Percentiles rank a stretch among this genome's conserved stretches.
phyloP scores from a whole-genome alignment of 306 rosid species.

The Carpinus viminea region DNA sequence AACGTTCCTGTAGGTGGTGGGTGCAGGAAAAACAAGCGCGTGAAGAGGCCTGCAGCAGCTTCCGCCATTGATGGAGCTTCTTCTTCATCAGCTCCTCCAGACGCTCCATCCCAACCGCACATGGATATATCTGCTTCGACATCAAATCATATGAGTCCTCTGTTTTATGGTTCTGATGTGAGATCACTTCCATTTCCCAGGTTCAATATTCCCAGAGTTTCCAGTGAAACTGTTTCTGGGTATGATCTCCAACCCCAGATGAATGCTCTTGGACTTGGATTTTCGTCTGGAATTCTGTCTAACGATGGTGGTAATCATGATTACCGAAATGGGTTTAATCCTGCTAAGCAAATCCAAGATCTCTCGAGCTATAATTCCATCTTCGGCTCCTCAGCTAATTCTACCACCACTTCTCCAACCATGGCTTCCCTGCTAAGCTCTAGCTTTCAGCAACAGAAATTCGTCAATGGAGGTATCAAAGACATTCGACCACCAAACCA shows the following conservation, averaged over 20 bases:
- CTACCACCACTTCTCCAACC: constrained; percentile 40
- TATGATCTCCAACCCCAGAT: constrained; percentile 52
- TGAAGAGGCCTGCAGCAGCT: constrained; percentile 43
- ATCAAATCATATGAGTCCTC: constrained; percentile 40
- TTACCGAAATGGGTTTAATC: constrained; percentile 42
- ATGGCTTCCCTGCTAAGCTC: constrained; percentile 63
- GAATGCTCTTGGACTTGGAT: constrained; percentile 55
- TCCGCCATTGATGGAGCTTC: constrained; percentile 40
- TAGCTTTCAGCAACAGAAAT: constrained; percentile 38
- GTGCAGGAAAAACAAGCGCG: constrained; percentile 81
- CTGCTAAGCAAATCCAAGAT: constrained; percentile 31
- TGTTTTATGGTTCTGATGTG: constrained; percentile 57
- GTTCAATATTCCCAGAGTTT: constrained; percentile 35
- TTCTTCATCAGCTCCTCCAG: constrained; percentile 40
- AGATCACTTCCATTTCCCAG: constrained; percentile 45
- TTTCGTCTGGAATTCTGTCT: constrained; percentile 41
- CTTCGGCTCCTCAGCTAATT: constrained; percentile 42
- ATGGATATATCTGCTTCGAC: constrained; percentile 40
- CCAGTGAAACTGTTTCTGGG: constrained; percentile 35
- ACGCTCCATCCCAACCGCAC: constrained; percentile 48
- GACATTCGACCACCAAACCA: constrained; percentile 30
- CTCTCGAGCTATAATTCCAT: constrained; percentile 52
- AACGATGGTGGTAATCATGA: constrained; percentile 23
- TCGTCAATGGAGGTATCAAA: constrained; percentile 42
- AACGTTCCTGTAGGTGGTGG: constrained; percentile 97